A percentile compares a stretch with the other conserved stretches of the same genome.
phyloP scores from a whole-genome alignment of 768 basidiomycete genomes.

The Xerocomus spinulosus region DNA sequence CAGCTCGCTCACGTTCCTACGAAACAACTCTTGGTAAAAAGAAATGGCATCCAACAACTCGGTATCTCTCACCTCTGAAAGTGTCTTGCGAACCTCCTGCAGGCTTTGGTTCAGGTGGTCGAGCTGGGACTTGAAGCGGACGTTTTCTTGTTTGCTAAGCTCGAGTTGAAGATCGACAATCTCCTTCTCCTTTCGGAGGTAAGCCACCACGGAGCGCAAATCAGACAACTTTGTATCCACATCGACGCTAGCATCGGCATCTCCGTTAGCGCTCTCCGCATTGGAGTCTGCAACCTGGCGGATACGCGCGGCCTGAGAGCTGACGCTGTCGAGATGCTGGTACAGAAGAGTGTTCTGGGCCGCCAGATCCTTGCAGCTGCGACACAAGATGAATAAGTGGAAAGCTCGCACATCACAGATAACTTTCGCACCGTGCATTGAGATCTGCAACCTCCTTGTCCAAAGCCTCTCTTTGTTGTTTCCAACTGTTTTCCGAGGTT shows the following conservation, averaged over 20 bases:
- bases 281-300: slow-evolving; percentile 61
- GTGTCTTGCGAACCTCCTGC: slow-evolving; percentile 62
- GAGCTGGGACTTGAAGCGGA: slow-evolving; percentile 67
- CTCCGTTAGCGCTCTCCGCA: slow-evolving; percentile 35
- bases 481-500: slow-evolving; percentile 76
- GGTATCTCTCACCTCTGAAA: slow-evolving; percentile 56
- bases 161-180: slow-evolving; percentile 86
- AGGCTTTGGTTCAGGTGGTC: slow-evolving; percentile 67
- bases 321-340: slow-evolving; percentile 81
- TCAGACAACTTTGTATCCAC: slow-evolving; percentile 64
- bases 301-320: slow-evolving; percentile 77
- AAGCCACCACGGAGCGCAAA: slow-evolving; percentile 72
- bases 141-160: slow-evolving; percentile 71
- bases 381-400: not conserved
- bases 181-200: slow-evolving; percentile 87
- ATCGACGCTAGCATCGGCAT: slow-evolving; percentile 46
- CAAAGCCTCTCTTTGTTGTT: slow-evolving; percentile 67
- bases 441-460: slow-evolving; percentile 76
- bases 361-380: slow-evolving; percentile 67
- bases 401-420: not conserved
- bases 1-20: slow-evolving; percentile 78
- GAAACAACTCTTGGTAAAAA: slow-evolving; percentile 2
- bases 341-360: slow-evolving; percentile 76
- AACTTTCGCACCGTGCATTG: slow-evolving; percentile 51
- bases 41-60: not conserved